Evolutionary conservation across 495 filamentous ascomycete species (phyloP).

Genomic region (Xylaria cubensis): DNA sequence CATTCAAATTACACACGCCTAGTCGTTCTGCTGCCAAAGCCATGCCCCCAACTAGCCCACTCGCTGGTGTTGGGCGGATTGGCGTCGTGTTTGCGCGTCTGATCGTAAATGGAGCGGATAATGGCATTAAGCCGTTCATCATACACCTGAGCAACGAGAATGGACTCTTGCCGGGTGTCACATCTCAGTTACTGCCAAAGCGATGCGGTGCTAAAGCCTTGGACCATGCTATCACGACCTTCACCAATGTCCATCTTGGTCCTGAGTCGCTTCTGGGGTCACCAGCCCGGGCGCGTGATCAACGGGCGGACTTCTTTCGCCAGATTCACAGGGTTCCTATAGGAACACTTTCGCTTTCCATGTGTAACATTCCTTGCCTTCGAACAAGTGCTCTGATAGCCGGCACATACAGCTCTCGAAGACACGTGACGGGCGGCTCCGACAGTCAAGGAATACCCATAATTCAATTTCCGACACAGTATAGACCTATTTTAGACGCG

Average conservation of each 20-base stretch:
- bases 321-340: constrained; percentile 40
- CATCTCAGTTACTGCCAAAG: constrained; percentile 38
- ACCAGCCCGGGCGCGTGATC: constrained; percentile 26
- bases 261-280: constrained; percentile 41
- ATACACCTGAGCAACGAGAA: constrained; percentile 41
- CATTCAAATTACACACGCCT: constrained; percentile 45
- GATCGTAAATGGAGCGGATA: constrained; percentile 36
- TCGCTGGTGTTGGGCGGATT: constrained; percentile 37
- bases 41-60: constrained; percentile 47
- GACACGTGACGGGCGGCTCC: constrained; percentile 34
- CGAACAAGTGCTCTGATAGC: constrained; percentile 36
- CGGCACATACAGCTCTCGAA: constrained; percentile 42
- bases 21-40: constrained; percentile 38
- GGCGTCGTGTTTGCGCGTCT: constrained; percentile 47
- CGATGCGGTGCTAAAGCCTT: constrained; percentile 40
- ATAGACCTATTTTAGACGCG: constrained; percentile 43
- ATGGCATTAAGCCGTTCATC: constrained; percentile 46
- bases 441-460: constrained; percentile 35
- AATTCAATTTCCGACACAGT: constrained; percentile 46
- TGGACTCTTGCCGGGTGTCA: constrained; percentile 44
- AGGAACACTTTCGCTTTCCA: constrained; percentile 40
- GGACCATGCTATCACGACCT: constrained; percentile 47
- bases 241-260: constrained; percentile 44
- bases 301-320: constrained; percentile 38
- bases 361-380: constrained; percentile 38